Conservation (phyloP, 352 stramenopile species). For the Globisporangium takayamanum region DNA sequence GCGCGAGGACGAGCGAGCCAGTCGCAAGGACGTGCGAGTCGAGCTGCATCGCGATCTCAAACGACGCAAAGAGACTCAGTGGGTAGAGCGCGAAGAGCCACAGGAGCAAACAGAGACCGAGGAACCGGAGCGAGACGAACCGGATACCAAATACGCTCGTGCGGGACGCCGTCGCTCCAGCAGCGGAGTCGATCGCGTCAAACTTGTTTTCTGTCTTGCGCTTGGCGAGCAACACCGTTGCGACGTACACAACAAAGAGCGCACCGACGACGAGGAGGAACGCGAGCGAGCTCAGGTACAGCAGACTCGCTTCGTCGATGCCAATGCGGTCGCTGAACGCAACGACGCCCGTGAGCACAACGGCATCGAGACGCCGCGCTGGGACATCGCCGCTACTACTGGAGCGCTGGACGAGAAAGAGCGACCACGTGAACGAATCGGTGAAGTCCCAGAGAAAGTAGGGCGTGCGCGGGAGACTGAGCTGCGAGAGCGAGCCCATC, state of each 20-base stretch:
- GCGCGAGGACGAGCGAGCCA: slow-evolving; percentile 27
- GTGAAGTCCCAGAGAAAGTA: slow-evolving; percentile 68
- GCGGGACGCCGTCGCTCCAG: slow-evolving; percentile 2
- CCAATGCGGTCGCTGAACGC: slow-evolving; percentile 51
- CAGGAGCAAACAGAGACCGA: slow-evolving; percentile 53
- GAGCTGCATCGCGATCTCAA: slow-evolving; percentile 69
- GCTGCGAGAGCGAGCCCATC: slow-evolving; percentile 51
- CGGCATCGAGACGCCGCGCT: slow-evolving; percentile 39
- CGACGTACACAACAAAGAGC: slow-evolving; percentile 35
- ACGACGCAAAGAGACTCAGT: slow-evolving; percentile 51
- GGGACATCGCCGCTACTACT: slow-evolving; percentile 3
- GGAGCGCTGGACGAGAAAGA: slow-evolving; percentile 35
- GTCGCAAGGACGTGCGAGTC: slow-evolving; percentile 19
- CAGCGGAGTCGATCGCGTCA: slow-evolving; percentile 25
- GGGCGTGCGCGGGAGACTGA: slow-evolving; percentile 49
- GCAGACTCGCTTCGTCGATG: slow-evolving; percentile 35
- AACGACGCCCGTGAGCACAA: slow-evolving; percentile 47
- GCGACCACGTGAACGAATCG: slow-evolving; percentile 64
- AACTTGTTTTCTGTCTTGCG: slow-evolving; percentile 46
- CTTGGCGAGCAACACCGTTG: slow-evolving; percentile 50
- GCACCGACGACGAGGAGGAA: slow-evolving; percentile 35
- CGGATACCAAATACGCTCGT: slow-evolving; percentile 34
- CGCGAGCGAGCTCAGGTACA: slow-evolving; percentile 28
- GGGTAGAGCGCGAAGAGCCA: slow-evolving; percentile 62
- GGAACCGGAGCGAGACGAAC: slow-evolving; percentile 48